Evolutionary conservation across 2,329 filamentous ascomycete species (phyloP), one percentile per base, ranked within the genome.

Genomic region (Neoarthrinium moseri): DNA sequence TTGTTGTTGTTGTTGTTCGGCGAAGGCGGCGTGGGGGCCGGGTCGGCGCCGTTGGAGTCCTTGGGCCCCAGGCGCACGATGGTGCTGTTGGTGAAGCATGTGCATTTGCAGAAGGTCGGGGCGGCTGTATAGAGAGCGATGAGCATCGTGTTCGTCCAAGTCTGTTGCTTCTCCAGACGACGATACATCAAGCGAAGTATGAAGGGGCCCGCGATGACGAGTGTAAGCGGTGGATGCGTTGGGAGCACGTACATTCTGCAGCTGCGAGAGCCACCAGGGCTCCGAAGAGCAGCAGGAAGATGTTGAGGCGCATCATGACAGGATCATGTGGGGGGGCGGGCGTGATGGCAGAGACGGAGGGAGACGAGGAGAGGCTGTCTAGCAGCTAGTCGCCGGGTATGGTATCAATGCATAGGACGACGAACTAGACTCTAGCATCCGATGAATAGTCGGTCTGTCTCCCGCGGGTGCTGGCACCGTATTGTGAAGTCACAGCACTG

Each of bases 71-170:
- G 73, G 12, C 77, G 73, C 59, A 86, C 83, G 57, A 86, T 83
- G 53, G 81, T 85, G 72, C 78, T 83, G 69, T 86, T 85, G 56
- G 79, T 80, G 69, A 83, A 83, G 69, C 82, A 86, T 55, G 80
- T 85, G 68, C 82, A 86, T 73, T 86, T 86, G 73, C 82, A 86
- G 62, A 85, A 86, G 2, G 78, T 80, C 15, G 80, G 81, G 34
- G 80, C 75, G 24, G 77, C 81, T 84, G 57, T 40, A 4, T 13
- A 23, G 29, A 32, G 23, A 23, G n/a, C 18, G 44, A 52, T 64
- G 51, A 61, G 60, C 47, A 10, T 51, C 26, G 10, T 39, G 29
- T 38, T 11, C 15, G 10, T 26, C 13, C 3, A 13, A 17, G 18
- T 24, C 6, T 15, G 21, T 4, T 13, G 32, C 18, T 34, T 42